Percentiles rank a stretch among this genome's conserved stretches.
Evolutionary conservation across 2,329 filamentous ascomycete species (phyloP).

Genomic region (Cercospora zeina): DNA sequence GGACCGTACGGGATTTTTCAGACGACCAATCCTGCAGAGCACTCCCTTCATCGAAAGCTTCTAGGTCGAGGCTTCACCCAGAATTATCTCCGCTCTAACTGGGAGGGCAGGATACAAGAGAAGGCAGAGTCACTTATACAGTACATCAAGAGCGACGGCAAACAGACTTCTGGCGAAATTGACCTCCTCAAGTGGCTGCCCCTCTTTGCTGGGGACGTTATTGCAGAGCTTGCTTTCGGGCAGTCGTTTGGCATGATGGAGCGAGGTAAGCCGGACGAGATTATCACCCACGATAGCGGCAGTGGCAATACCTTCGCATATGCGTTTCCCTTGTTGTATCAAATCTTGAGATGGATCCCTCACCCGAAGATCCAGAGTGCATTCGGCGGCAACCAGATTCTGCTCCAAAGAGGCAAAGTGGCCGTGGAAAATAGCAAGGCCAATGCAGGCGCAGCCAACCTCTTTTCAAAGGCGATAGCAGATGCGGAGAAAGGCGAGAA

Average conservation of each 20-base stretch:
- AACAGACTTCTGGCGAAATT: conserved; percentile 35
- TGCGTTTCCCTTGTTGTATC: conserved; percentile 17
- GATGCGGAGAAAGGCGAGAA: conserved; percentile 32
- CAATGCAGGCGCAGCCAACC: conserved; percentile 16
- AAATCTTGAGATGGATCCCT: conserved; percentile 17
- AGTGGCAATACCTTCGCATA: conserved; percentile 19
- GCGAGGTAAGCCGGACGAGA: conserved; percentile 27
- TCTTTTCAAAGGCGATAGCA: conserved; percentile 31
- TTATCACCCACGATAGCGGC: conserved; percentile 11
- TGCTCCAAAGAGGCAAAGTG: conserved; percentile 12
- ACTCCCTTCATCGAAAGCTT: conserved; percentile 40
- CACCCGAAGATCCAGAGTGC: conserved; percentile 9
- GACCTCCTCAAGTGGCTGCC: conserved; percentile 44
- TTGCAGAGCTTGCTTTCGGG: conserved; percentile 43
- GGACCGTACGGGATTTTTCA: conserved; percentile 39
- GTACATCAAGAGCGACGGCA: conserved; percentile 36
- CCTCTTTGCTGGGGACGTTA: conserved; percentile 45
- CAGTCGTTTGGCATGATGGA: conserved; percentile 44
- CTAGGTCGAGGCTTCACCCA: conserved; percentile 41
- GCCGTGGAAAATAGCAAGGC: conserved; percentile 18
- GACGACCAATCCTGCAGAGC: conserved; percentile 40
- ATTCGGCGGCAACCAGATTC: conserved; percentile 16
- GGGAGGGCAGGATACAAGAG: conserved; percentile 40
- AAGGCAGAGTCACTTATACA: conserved; percentile 38
- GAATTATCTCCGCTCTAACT: conserved; percentile 38